Percentiles rank a stretch among this genome's conserved stretches.
These are phyloP conservation scores for Suhomyces vadensis DNA, from an alignment of 805 yeast genomes.

Conservation along the genomic window DNA sequence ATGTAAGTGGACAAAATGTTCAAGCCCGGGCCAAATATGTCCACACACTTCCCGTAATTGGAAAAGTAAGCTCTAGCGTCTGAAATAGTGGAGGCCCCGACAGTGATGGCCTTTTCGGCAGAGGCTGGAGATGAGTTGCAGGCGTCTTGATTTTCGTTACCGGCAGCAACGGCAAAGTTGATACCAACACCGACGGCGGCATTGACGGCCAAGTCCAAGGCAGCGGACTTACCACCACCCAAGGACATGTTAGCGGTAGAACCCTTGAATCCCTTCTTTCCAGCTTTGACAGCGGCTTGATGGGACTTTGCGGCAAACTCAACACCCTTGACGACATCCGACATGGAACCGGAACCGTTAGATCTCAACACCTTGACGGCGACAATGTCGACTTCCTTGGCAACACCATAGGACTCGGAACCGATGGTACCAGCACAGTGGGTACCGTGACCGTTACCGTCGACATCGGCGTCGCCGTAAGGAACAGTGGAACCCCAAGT, in stretches of 20 bases:
- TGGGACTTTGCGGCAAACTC: conserved; percentile 81
- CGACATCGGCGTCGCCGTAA: conserved; percentile 63
- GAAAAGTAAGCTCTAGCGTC: conserved; percentile 54
- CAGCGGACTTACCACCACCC: conserved; percentile 58
- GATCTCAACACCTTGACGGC: conserved; percentile 84
- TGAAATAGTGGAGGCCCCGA: conserved; percentile 47
- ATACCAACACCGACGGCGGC: conserved; percentile 58
- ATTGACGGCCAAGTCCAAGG: conserved; percentile 58
- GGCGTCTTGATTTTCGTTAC: conserved; percentile 62
- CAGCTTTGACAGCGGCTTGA: conserved; percentile 42
- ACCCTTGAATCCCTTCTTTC: conserved; percentile 52
- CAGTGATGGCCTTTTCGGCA: conserved; percentile 56
- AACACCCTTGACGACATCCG: conserved; percentile 82
- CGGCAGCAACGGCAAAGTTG: conserved; percentile 64
- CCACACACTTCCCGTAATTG: conserved; percentile 55
- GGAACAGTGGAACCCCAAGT: conserved; percentile 85
- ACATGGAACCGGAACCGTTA: conserved; percentile 80
- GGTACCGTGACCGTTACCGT: conserved; percentile 94
- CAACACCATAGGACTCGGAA: conserved; percentile 76
- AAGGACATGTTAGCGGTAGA: conserved; percentile 64
- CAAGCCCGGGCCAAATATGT: conserved; percentile 57
- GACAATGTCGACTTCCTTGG: conserved; percentile 74
- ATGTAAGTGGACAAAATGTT: conserved; percentile 57
- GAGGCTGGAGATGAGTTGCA: conserved; percentile 62
- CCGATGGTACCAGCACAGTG: conserved; percentile 97